Base-by-base conservation (phyloP, 2,329 filamentous ascomycete genomes). In the Penicillium sp. region DNA sequence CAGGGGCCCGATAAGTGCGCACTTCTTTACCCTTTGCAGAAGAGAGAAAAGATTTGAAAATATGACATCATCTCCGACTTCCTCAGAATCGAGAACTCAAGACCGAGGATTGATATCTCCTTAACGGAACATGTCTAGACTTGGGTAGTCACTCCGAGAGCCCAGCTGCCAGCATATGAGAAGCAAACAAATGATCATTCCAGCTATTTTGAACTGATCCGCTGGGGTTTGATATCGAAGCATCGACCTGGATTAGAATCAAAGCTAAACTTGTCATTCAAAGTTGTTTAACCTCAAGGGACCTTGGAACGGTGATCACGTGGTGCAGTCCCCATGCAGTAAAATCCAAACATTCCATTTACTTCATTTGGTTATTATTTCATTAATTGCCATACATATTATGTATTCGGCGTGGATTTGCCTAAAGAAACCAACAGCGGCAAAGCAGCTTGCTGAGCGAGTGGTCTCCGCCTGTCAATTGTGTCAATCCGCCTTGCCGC, bases 401-500 rank as follows among this genome's bases (percentile, higher is more conserved):
- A n/a, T n/a, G n/a, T n/a, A n/a, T n/a, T n/a, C n/a, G n/a, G n/a
- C n/a, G n/a, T n/a, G n/a, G n/a, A 49, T 22, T 27, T 13, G 12
- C 19, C 19, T 4, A n/a, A 31, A 27, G 33, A 54, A 50, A 43
- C 60, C 62, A 65, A 64, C 63, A 53, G 64, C 64, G 64, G 58
- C 52, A 61, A 63, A 53, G 46, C 38, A 19, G 39, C 50, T 43
- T 46, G 56, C 52, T 44, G 45, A 45, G 52, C 50, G 54, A 48
- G 18, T 35, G 36, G 41, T 47, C 47, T 47, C 39, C 42, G 49
- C 41, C 51, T 53, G 42, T 58, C 48, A 47, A 54, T 53, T 54
- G 50, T 52, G 51, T 44, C 4, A 53, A 57, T 55, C 38, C 50
- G 55, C 57, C 50, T 64, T 62, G 60, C 56, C 62, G 63, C 63